phyloP scores from a whole-genome alignment of 805 yeast genomes.

The Pichia cabralensis region DNA sequence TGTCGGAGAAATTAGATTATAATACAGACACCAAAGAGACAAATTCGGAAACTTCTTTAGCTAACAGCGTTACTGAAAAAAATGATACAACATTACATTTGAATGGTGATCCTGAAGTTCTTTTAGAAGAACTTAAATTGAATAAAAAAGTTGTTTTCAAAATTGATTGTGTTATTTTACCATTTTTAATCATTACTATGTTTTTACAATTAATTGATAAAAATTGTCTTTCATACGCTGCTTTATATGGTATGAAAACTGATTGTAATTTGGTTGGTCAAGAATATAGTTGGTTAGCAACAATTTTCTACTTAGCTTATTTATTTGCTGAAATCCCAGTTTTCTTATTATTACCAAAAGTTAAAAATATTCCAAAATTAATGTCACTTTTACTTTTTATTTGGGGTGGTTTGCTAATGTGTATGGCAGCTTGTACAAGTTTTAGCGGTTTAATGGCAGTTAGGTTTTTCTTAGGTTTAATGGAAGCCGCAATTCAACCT shows the following conservation, averaged over 20 bases:
- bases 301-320: slow-evolving; percentile 31
- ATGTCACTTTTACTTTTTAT: slow-evolving; percentile 28
- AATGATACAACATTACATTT: no score
- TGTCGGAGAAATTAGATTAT: no score
- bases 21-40: no score
- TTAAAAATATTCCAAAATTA: slow-evolving; percentile 18
- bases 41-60: no score
- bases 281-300: slow-evolving; percentile 36
- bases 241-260: slow-evolving; percentile 32
- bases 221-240: slow-evolving; percentile 32
- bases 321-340: slow-evolving; percentile 37
- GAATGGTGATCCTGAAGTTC: slow-evolving; percentile 10
- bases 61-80: no score
- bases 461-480: slow-evolving; percentile 38
- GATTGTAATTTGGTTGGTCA: slow-evolving; percentile 32
- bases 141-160: slow-evolving; percentile 16
- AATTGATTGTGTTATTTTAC: slow-evolving; percentile 17
- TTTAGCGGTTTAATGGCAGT: slow-evolving; percentile 34
- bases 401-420: slow-evolving; percentile 38
- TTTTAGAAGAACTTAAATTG: slow-evolving; percentile 12
- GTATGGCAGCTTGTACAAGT: slow-evolving; percentile 34
- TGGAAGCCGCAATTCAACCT: slow-evolving; percentile 23
- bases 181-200: slow-evolving; percentile 23
- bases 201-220: slow-evolving; percentile 29
- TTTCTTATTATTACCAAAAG: slow-evolving; percentile 28